Percentiles rank a stretch among this genome's conserved stretches.
phyloP scores from a whole-genome alignment of 768 basidiomycete genomes.

The Exsudoporus frostii region DNA sequence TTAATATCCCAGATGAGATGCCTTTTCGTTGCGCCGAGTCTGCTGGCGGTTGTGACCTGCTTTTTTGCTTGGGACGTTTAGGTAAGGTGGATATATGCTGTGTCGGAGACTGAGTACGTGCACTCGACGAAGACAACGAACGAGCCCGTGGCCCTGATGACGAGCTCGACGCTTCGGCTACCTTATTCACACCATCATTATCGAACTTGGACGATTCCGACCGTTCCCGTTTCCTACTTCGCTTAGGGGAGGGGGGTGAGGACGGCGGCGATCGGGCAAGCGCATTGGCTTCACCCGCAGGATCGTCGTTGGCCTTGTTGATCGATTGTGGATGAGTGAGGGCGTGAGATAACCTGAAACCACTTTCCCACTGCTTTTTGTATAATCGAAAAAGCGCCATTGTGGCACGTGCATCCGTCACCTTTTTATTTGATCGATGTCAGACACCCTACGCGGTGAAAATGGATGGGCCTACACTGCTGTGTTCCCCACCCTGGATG shows the following conservation, averaged over 20 bases:
- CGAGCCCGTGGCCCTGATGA: background rate
- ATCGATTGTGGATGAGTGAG: background rate
- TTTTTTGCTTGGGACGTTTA: background rate
- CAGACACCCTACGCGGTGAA: background rate
- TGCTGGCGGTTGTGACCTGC: background rate
- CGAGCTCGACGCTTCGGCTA: background rate
- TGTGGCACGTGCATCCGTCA: constrained; percentile 89
- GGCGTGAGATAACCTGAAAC: constrained; percentile 16
- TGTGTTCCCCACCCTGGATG: constrained; percentile 90
- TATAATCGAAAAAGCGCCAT: constrained; percentile 91
- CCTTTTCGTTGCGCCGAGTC: constrained; percentile 40
- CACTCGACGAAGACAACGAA: background rate
- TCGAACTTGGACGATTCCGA: background rate
- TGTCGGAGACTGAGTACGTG: background rate
- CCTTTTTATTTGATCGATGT: constrained; percentile 41
- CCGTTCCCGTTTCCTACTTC: constrained; percentile 17
- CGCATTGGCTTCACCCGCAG: background rate
- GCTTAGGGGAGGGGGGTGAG: background rate
- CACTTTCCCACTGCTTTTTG: constrained; percentile 78
- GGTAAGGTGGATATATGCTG: background rate
- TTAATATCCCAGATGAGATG: constrained; percentile 61
- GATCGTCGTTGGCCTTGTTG: background rate
- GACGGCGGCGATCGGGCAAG: background rate
- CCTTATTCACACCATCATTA: background rate
- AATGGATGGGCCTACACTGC: constrained; percentile 56